phyloP scores from a whole-genome alignment of 2,329 filamentous ascomycete species.

The Metarhizium brunneum region DNA sequence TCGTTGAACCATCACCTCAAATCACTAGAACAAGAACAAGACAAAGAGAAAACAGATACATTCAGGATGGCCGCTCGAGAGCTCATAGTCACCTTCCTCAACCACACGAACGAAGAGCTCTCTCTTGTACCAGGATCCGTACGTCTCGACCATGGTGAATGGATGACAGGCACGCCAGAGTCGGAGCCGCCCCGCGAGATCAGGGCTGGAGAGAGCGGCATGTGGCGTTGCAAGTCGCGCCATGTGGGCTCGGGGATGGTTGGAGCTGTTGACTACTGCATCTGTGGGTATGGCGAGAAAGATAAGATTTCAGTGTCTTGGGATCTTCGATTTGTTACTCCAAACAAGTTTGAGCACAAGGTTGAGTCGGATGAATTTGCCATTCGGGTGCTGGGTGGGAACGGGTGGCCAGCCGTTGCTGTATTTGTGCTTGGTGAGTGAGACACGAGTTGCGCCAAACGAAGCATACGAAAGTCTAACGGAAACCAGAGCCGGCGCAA shows the following conservation, averaged over 20 bases:
- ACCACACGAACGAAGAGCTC: constrained; percentile 3
- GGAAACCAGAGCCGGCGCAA: background rate
- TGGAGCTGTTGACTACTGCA: constrained; percentile 1
- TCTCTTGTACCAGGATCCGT: background rate
- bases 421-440: constrained; percentile 1
- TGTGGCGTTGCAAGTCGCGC: constrained; percentile 2
- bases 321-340: constrained; percentile 1
- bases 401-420: background rate
- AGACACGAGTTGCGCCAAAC: background rate
- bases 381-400: background rate
- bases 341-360: background rate
- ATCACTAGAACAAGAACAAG: background rate
- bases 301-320: background rate
- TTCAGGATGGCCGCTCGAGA: background rate
- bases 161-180: constrained; percentile 2
- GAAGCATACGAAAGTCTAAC: background rate
- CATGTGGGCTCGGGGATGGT: background rate
- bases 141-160: constrained; percentile 1
- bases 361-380: background rate
- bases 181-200: background rate
- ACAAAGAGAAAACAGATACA: background rate
- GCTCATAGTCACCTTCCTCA: constrained; percentile 1
- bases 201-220: constrained; percentile 3
- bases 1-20: background rate
- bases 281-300: background rate